Base-by-base conservation (phyloP, 2,329 filamentous ascomycete genomes). In the Sarocladiaceae sp. region DNA sequence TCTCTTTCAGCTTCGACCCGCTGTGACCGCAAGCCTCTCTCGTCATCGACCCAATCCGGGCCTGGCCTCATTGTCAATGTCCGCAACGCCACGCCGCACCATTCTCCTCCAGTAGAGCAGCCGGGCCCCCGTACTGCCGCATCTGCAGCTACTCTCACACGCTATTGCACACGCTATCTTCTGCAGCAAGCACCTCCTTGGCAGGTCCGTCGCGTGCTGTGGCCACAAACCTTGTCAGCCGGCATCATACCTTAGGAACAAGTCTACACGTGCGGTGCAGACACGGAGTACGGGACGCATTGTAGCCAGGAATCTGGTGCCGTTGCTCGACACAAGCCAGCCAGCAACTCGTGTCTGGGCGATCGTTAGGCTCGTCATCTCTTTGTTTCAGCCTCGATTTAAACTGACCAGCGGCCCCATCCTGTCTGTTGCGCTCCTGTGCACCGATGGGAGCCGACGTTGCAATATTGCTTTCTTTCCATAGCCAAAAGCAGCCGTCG, bases 401-500 rank as follows among this genome's bases (percentile, higher is more conserved):
- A n/a, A n/a, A n/a, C n/a, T n/a, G n/a, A n/a, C n/a, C n/a, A n/a
- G n/a, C n/a, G n/a, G n/a, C n/a, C n/a, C n/a, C n/a, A n/a, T n/a
- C n/a, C n/a, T n/a, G n/a, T n/a, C n/a, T n/a, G n/a, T n/a, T n/a
- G n/a, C n/a, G n/a, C n/a, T n/a, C n/a, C n/a, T n/a, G n/a, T n/a
- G n/a, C n/a, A n/a, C n/a, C n/a, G n/a, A n/a, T n/a, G n/a, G n/a
- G 10, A 26, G 34, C 34, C 34, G 26, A n/a, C n/a, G 34, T 39
- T 19, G 34, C 34, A 39, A 39, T 39, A 39, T 39, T 39, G 20
- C 34, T 39, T 39, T n/a, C n/a, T n/a, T n/a, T n/a, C n/a, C n/a
- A n/a, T n/a, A n/a, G 18, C 7, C 33, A 35, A 4, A 18, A 19
- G 7, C 15, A 35, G 18, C 18, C 33, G n/a, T 21, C 16, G 16